These are phyloP conservation scores for Sarcocystis neurona DNA, from an alignment of 169 alveolate species.

Conservation along the genomic window DNA sequence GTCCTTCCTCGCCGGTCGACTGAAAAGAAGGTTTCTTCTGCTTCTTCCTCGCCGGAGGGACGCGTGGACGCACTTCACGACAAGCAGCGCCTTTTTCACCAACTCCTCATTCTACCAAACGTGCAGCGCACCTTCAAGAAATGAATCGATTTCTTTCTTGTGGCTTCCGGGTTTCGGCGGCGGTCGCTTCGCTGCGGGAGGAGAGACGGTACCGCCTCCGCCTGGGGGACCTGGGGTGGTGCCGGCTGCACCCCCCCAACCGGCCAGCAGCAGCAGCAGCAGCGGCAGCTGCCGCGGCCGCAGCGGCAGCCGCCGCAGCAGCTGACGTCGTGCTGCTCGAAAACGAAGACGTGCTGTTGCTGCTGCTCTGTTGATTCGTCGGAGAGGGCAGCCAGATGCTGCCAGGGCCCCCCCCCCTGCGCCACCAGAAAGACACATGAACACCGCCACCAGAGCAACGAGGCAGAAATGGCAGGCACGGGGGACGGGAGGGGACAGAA, in stretches of 20 bases:
- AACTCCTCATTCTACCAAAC: no score
- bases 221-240: slow-evolving; percentile 33
- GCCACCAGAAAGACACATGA: no score
- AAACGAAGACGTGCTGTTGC: neutral
- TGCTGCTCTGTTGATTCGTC: neutral
- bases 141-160: slow-evolving; percentile 73
- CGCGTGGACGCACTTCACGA: no score
- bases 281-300: slow-evolving; percentile 60
- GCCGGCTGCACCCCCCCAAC: neutral
- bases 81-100: no score
- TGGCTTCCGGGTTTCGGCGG: slow-evolving; percentile 48
- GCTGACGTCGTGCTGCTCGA: neutral
- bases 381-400: no score
- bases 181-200: slow-evolving; percentile 55
- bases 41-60: no score
- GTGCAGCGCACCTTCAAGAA: slow-evolving; percentile 77
- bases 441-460: no score
- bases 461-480: no score
- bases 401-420: no score
- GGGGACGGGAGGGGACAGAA: no score
- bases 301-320: slow-evolving; percentile 53
- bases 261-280: slow-evolving; percentile 53
- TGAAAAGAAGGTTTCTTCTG: neutral
- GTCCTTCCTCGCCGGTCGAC: no score
- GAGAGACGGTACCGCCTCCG: slow-evolving; percentile 41